Evolutionary conservation across 1,139 yeast genomes (phyloP), one percentile per base, ranked within the genome.

Genomic region (Debaryomycetaceae sp.): DNA sequence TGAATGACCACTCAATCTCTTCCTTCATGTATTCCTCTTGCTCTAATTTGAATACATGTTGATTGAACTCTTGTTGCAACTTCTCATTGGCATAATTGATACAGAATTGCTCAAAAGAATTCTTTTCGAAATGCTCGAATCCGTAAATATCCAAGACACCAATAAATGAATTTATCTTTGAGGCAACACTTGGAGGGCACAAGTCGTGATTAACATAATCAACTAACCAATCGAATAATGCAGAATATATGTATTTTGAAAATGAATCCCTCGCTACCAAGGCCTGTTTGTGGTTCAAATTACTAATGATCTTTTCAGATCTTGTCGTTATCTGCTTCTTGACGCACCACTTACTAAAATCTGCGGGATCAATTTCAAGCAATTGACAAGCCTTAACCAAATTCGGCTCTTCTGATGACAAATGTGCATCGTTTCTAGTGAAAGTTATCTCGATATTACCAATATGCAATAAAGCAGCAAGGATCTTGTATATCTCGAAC

Each of bases 131-230:
- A 70, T 91, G 97, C 66, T 93, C 99, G 63, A 93, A 93, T 37
- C 99, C 99, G 63, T 91, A 91, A 57, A 93, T 93, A 82, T 93
- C 99, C 60, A 93, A 76, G 30, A 93, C 99, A 64, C 99, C 99
- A 60, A 93, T 93, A 57, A 93, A 93, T 1, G 90, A 80, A 46
- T 78, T 71, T 45, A 86, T 78, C 41, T 75, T 65, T 9, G 74
- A 72, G 40, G 76, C 75, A 40, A 86, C 81, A 39, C 81, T 84
- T 6, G 88, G 82, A 5, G 89, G 85, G 64, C 95, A 87, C 57
- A 93, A 78, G 59, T 89, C 95, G 34, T 76, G 62, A 63, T 93
- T 93, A 54, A 91, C 88, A 51, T 83, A 83, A 42, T 77, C 83
- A 31, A 93, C 98, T 51, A 93, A 78, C 99, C 99, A 93, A 62